Percentiles rank a stretch among this genome's conserved stretches.
These are phyloP conservation scores for Candida vartiovaarae DNA, from an alignment of 805 yeast genomes.

Conservation along the genomic window DNA sequence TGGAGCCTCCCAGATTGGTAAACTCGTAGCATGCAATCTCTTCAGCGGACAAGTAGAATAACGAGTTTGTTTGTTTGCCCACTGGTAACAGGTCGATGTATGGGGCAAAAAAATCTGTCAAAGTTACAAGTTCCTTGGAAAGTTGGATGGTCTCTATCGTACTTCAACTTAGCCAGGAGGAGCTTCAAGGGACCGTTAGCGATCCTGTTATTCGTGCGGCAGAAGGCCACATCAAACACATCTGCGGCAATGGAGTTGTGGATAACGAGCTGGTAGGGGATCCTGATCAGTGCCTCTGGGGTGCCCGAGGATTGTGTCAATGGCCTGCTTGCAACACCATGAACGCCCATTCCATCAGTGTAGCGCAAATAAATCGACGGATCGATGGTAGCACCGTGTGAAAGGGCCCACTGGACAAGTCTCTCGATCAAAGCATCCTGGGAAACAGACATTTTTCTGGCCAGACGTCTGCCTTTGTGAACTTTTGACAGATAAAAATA, in stretches of 20 bases:
- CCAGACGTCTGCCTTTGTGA: too few species aligned
- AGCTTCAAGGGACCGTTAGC: slow-evolving; percentile 32
- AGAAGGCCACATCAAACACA: slow-evolving; percentile 17
- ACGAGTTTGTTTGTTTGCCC: slow-evolving; percentile 36
- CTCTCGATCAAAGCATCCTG: too few species aligned
- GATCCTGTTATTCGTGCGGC: slow-evolving; percentile 10
- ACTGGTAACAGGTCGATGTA: slow-evolving; percentile 48
- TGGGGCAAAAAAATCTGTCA: slow-evolving; percentile 28
- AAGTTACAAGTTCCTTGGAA: slow-evolving; percentile 15
- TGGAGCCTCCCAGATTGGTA: slow-evolving; percentile 56
- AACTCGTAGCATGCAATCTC: slow-evolving; percentile 52
- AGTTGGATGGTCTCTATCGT: slow-evolving; percentile 16
- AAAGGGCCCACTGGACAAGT: slow-evolving; percentile 30
- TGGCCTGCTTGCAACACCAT: slow-evolving; percentile 20
- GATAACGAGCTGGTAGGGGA: slow-evolving; percentile 28
- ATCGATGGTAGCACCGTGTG: slow-evolving; percentile 30
- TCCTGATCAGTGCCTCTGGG: slow-evolving; percentile 19
- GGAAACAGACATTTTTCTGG: too few species aligned
- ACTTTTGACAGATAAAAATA: too few species aligned
- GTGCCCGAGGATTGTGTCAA: background rate
- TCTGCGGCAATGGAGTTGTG: slow-evolving; percentile 18
- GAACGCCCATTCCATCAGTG: slow-evolving; percentile 30
- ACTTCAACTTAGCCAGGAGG: slow-evolving; percentile 36
- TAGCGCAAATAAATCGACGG: slow-evolving; percentile 27
- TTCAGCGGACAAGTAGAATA: slow-evolving; percentile 52